phyloP scores from a whole-genome alignment of 257 asterid species.

The Solanum chiquidenum region DNA sequence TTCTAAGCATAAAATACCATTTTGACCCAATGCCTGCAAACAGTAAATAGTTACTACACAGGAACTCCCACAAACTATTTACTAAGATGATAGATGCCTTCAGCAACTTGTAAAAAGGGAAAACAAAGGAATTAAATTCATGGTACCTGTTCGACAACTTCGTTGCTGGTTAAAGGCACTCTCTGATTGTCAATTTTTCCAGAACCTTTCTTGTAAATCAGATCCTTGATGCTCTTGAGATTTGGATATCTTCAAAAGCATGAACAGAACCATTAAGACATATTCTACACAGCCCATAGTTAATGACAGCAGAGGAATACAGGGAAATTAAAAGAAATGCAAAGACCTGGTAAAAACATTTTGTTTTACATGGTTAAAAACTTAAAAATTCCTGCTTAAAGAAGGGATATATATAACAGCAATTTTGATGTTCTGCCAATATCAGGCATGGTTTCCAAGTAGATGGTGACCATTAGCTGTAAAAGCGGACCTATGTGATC shows the following conservation, averaged over 20 bases:
- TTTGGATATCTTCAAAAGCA: conserved; percentile 58
- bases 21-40: conserved; percentile 60
- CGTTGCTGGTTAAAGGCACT: conserved; percentile 77
- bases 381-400: neutral
- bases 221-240: conserved; percentile 77
- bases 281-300: neutral
- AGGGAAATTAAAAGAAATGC: neutral
- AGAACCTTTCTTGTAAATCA: conserved; percentile 87
- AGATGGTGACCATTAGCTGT: neutral
- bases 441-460: neutral
- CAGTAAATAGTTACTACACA: neutral
- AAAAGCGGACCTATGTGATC: neutral
- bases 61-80: neutral
- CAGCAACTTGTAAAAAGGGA: neutral
- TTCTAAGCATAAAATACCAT: conserved; percentile 66
- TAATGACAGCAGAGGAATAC: neutral
- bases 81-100: neutral
- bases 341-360: neutral
- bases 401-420: neutral
- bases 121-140: neutral
- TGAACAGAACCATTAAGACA: neutral
- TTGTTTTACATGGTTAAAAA: neutral
- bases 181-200: conserved; percentile 49
- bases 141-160: conserved; percentile 68
- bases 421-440: neutral